Evolutionary conservation across 225 moss, liverwort and hornwort genomes (phyloP).

Genomic region (Bryum argenteum): DNA sequence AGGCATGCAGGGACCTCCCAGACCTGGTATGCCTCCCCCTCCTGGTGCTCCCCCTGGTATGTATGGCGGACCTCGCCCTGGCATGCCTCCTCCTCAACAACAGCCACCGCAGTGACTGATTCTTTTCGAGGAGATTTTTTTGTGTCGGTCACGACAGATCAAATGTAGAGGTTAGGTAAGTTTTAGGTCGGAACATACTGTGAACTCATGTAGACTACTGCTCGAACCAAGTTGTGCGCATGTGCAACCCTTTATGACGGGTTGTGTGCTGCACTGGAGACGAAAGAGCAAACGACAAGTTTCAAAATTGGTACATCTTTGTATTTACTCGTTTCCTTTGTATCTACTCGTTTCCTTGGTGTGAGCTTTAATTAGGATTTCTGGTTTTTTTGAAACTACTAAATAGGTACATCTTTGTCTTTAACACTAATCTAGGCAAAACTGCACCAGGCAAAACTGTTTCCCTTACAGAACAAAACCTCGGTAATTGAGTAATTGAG

Average conservation of each 20-base stretch:
- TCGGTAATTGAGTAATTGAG: background rate
- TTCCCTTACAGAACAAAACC: too few species aligned
- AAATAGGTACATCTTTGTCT: background rate
- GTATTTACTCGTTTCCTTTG: background rate
- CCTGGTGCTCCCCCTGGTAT: slow-evolving; percentile 74
- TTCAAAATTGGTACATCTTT: slow-evolving; percentile 20
- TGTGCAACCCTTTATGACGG: slow-evolving; percentile 1
- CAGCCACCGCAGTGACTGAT: slow-evolving; percentile 49
- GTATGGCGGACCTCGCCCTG: slow-evolving; percentile 92
- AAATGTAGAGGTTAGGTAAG: slow-evolving; percentile 28
- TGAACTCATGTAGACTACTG: slow-evolving; percentile 31
- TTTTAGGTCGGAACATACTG: slow-evolving; percentile 26
- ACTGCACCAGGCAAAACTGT: background rate
- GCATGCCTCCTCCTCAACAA: slow-evolving; percentile 82
- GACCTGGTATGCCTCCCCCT: slow-evolving; percentile 87
- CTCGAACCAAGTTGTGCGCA: slow-evolving; percentile 21
- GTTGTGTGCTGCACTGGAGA: slow-evolving; percentile 27
- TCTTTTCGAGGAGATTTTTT: slow-evolving; percentile 22
- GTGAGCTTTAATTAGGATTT: background rate
- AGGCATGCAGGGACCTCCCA: slow-evolving; percentile 79
- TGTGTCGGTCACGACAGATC: slow-evolving; percentile 16
- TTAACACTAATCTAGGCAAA: background rate
- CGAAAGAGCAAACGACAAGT: slow-evolving; percentile 24
- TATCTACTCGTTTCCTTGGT: background rate
- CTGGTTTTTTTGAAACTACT: background rate